Base-by-base conservation (phyloP, 2,329 filamentous ascomycete genomes). In the Trichoderma sp. region DNA sequence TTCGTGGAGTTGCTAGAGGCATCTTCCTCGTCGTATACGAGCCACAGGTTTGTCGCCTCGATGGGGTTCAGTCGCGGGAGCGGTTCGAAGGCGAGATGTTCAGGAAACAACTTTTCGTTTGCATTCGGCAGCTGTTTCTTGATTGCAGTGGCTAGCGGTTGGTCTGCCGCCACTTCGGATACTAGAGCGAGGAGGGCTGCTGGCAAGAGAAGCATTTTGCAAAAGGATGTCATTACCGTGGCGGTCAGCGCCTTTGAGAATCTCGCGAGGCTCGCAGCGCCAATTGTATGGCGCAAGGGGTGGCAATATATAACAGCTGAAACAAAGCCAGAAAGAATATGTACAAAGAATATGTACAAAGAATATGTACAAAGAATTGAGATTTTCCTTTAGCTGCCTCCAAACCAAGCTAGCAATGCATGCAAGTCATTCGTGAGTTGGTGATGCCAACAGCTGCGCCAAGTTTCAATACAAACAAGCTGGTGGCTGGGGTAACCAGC, bases 51-150 rank as follows among this genome's bases (percentile, higher is more conserved):
- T 8, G 75, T 74, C 50, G 76, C 74, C 65, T 78, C 74, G 50
- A 68, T 73, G 2, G 76, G 73, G 2, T 72, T 69, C 29, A 76
- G 69, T 17, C 72, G 67, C 2, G 73, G 73, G 1, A 76, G 67
- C 2, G 76, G 69, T 37, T 77, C 72, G 72, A 87, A 87, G 70
- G 81, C 83, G 71, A 83, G 89, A 76, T 92, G 90, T 53, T 91
- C 85, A 67, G 89, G 81, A 71, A 89, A 87, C 75, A 94, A 90
- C 83, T 92, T 95, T 75, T 92, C 90, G 69, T 86, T 86, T 59
- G 87, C 85, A 74, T 93, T 89, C 5, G 83, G 83, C 56, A 87
- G 83, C 86, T 94, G 92, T 75, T 93, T 93, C 75, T 86, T 87
- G 65, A 94, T 83, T 1, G 87, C 91, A 1, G 86, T 84, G 0